Conservation (phyloP, 352 stramenopile genomes). For the Phytophthora europaea region DNA sequence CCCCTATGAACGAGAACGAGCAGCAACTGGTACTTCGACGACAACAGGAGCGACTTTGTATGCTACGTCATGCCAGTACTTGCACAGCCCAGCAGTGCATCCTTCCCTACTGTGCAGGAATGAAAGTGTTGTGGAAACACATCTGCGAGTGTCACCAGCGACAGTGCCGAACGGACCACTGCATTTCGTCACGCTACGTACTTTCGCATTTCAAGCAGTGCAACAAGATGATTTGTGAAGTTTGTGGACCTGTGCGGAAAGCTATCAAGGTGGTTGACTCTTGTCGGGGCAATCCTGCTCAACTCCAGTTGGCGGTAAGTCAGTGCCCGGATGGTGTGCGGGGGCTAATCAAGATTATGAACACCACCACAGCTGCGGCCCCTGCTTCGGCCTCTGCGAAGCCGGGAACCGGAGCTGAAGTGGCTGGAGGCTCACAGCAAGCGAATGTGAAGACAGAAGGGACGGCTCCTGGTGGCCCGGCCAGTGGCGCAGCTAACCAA, state of each 20-base stretch:
- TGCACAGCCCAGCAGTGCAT: slow-evolving; percentile 75
- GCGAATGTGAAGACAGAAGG: slow-evolving; percentile 31
- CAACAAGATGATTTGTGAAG: slow-evolving; percentile 93
- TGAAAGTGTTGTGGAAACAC: slow-evolving; percentile 93
- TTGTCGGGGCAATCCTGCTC: slow-evolving; percentile 74
- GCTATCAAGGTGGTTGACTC: slow-evolving; percentile 91
- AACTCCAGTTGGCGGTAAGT: slow-evolving; percentile 76
- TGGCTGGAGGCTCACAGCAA: slow-evolving; percentile 10
- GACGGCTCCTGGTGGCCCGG: slow-evolving; percentile 7
- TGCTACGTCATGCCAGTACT: slow-evolving; percentile 89
- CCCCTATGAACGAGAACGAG: slow-evolving; percentile 90
- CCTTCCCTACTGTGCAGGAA: slow-evolving; percentile 86
- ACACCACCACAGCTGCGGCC: slow-evolving; percentile 59
- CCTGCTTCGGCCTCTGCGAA: slow-evolving; percentile 29
- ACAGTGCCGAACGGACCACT: slow-evolving; percentile 89
- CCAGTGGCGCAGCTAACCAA: slow-evolving; percentile 9
- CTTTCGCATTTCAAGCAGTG: slow-evolving; percentile 93
- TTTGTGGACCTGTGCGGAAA: slow-evolving; percentile 88
- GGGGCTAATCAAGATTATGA: slow-evolving; percentile 91
- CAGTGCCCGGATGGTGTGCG: slow-evolving; percentile 83
- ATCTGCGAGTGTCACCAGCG: slow-evolving; percentile 92
- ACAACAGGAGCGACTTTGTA: slow-evolving; percentile 89
- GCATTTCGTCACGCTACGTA: slow-evolving; percentile 90
- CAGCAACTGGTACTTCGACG: slow-evolving; percentile 86
- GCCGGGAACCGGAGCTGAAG: slow-evolving; percentile 29